Evolutionary conservation across 345 rosid genomes (phyloP).

Genomic region (Sapria himalayana): DNA sequence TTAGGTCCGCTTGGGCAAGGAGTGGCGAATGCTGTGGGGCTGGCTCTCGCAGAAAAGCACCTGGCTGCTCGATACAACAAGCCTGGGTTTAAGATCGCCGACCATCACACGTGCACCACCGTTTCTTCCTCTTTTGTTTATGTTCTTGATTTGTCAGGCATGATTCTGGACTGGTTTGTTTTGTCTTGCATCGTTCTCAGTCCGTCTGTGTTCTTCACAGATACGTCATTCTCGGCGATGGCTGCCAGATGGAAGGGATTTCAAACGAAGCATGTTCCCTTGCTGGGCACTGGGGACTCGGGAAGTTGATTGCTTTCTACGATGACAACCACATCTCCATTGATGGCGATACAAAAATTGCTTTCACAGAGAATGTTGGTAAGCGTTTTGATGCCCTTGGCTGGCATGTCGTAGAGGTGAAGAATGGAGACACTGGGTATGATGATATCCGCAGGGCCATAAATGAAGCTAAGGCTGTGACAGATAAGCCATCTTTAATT

Average conservation of each 20-base stretch:
- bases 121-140: not conserved
- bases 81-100: constrained; percentile 53
- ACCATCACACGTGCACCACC: constrained; percentile 62
- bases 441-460: constrained; percentile 99
- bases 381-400: constrained; percentile 90
- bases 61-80: constrained; percentile 85
- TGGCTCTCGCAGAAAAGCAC: constrained; percentile 86
- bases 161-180: not conserved
- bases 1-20: constrained; percentile 96
- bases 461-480: constrained; percentile 92
- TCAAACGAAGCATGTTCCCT: constrained; percentile 83
- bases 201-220: constrained; percentile 13
- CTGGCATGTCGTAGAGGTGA: constrained; percentile 99
- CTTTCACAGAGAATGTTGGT: constrained; percentile 79
- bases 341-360: constrained; percentile 94
- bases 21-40: constrained; percentile 76
- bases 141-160: not conserved
- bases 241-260: constrained; percentile 98
- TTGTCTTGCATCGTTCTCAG: not conserved
- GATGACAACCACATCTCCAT: constrained; percentile 99
- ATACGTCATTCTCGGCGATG: constrained; percentile 72
- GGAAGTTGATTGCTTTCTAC: constrained; percentile 90
- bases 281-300: constrained; percentile 98
- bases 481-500: constrained; percentile 76
- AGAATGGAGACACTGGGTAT: constrained; percentile 95